Conservation (phyloP, 1,139 yeast species). For the Scheffersomyces segobiensis region DNA sequence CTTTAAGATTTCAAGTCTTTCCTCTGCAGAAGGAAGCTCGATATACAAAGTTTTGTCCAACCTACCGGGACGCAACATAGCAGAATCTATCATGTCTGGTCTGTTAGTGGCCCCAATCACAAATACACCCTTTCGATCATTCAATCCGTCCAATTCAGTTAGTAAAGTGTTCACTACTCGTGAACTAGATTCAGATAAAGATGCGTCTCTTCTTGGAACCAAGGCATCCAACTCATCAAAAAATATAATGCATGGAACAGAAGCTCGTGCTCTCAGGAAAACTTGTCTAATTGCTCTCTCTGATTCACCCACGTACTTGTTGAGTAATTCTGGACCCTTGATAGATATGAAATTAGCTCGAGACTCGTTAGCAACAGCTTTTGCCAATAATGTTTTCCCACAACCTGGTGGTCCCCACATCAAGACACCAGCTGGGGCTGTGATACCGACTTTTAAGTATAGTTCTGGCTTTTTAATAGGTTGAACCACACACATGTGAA, state of each 20-base stretch:
- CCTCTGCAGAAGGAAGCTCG: constrained; percentile 78
- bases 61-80: constrained; percentile 97
- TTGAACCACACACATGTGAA: constrained; percentile 96
- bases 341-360: constrained; percentile 94
- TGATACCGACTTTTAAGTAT: constrained; percentile 86
- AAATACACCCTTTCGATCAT: constrained; percentile 88
- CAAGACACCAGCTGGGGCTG: constrained; percentile 95
- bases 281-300: constrained; percentile 95
- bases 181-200: constrained; percentile 86
- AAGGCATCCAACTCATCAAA: constrained; percentile 96
- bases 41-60: constrained; percentile 90
- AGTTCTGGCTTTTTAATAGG: constrained; percentile 93
- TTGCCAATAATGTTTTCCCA: constrained; percentile 93
- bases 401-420: constrained; percentile 99
- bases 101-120: constrained; percentile 97
- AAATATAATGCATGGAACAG: constrained; percentile 92
- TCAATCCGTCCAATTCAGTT: constrained; percentile 92
- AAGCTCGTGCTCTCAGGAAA: constrained; percentile 89
- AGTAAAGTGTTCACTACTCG: constrained; percentile 92
- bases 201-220: constrained; percentile 89
- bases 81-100: constrained; percentile 98
- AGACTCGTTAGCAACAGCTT: constrained; percentile 97
- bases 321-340: constrained; percentile 91
- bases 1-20: constrained; percentile 75
- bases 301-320: constrained; percentile 95